Evolutionary conservation across 2,329 filamentous ascomycete species (phyloP).

Genomic region (Dothistroma pini): DNA sequence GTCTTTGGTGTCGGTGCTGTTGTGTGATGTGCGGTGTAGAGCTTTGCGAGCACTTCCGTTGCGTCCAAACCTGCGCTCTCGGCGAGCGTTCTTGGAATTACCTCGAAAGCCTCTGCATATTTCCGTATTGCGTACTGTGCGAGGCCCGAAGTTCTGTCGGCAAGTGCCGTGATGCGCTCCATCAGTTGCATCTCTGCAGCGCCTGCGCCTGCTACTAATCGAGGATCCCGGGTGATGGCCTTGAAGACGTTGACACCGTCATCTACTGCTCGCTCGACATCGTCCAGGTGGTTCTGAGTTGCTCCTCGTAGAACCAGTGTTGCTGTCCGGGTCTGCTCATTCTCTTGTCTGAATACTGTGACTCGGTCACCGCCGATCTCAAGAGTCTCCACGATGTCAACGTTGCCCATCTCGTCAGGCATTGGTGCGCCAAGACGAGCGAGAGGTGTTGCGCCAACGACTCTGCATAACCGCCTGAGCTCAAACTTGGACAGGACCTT

Average conservation of each 20-base stretch:
- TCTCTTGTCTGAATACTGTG: constrained; percentile 96
- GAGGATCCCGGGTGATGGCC: constrained; percentile 89
- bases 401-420: constrained; percentile 98
- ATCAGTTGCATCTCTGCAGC: constrained; percentile 92
- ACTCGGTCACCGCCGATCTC: constrained; percentile 98
- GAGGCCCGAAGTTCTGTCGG: constrained; percentile 87
- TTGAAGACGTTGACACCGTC: constrained; percentile 99
- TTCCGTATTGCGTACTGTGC: constrained; percentile 97
- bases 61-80: constrained; percentile 95
- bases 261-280: constrained; percentile 93
- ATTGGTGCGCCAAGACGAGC: constrained; percentile 94
- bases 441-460: constrained; percentile 93
- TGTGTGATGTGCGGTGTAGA: constrained; percentile 78
- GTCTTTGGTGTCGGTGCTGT: constrained; percentile 10
- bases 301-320: constrained; percentile 92
- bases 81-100: constrained; percentile 87
- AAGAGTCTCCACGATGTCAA: constrained; percentile 93
- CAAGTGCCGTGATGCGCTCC: constrained; percentile 84
- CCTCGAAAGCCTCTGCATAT: constrained; percentile 95
- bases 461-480: constrained; percentile 87
- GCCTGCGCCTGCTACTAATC: constrained; percentile 89
- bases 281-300: constrained; percentile 96
- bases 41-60: constrained; percentile 87
- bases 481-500: constrained; percentile 99
- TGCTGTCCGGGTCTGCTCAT: constrained; percentile 85